A percentile compares a stretch with the other conserved stretches of the same genome.
Evolutionary conservation across 83 land plant genomes (phyloP).

Genomic region (Diphasiastrum complanatum): DNA sequence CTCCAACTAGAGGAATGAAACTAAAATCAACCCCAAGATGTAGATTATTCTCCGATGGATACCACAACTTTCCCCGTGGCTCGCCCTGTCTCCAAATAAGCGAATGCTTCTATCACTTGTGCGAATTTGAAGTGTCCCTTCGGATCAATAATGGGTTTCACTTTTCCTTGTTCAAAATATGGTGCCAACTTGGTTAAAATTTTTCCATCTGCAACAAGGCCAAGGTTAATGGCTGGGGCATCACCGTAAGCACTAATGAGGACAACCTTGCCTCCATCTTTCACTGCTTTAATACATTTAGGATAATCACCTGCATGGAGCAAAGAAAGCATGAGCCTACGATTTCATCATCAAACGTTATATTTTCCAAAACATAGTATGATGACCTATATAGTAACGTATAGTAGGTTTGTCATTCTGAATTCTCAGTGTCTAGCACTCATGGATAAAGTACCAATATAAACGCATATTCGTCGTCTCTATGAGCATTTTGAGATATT

Average conservation of each 20-base stretch:
- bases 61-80: conserved; percentile 46
- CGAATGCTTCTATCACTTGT: conserved; percentile 34
- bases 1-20: too few species aligned
- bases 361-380: too few species aligned
- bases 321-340: neutral
- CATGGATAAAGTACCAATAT: too few species aligned
- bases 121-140: conserved; percentile 31
- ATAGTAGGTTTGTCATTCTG: too few species aligned
- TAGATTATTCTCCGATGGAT: conserved; percentile 11
- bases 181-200: conserved; percentile 32
- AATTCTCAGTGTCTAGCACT: too few species aligned
- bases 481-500: too few species aligned
- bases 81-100: conserved; percentile 43
- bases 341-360: too few species aligned
- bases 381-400: too few species aligned
- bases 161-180: conserved; percentile 29
- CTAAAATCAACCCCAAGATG: too few species aligned
- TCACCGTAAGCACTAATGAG: conserved; percentile 22
- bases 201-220: conserved; percentile 26
- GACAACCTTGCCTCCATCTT: conserved; percentile 28
- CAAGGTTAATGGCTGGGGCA: conserved; percentile 18
- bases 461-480: too few species aligned
- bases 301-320: conserved; percentile 24
- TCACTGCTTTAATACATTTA: conserved; percentile 27
- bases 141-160: conserved; percentile 45